Base-by-base conservation (phyloP, 2,329 filamentous ascomycete species). In the Aspergillus transmontanensis region DNA sequence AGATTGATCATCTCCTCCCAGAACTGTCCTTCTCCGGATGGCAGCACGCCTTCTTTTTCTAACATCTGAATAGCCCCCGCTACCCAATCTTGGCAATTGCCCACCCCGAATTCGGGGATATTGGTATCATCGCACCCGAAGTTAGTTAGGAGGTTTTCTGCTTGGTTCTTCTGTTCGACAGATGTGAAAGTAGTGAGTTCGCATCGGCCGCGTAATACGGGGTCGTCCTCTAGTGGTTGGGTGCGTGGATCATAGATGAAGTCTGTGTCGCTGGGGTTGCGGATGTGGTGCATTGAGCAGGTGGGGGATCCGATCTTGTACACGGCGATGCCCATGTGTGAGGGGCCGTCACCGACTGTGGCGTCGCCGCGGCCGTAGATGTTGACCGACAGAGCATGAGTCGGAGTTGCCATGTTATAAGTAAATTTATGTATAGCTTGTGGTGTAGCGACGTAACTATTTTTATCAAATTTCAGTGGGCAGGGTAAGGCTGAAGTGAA, bases 211-310 rank as follows among this genome's bases (percentile, higher is more conserved):
- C 46, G 59, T 16, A 70, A 54, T 11, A 69, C 60, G 0, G 69
- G 66, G 36, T 21, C 41, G 3, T 71, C 63, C 26, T 72, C 65
- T 1, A 70, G 62, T 2, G 63, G 66, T 26, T 72, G 68, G 11
- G 57, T 55, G 5, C 63, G 68, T 9, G 68, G 65, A 36, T 71
- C 63, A 16, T 71, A 71, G 60, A 71, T 61, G 56, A 70, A 71
- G 30, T 54, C 34, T 5, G 60, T 43, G 28, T 69, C 66, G 10
- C 26, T 64, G 28, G 65, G 64, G 36, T 66, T 69, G 51, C 69
- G 69, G 34, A 71, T 69, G 19, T 68, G 69, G 57, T 71, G 61
- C 54, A 71, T 67, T 62, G 68, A 60, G 63, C 69, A 69, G 36
- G 56, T 70, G 23, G 58, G 55, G n/a, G 68, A 66, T 46, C 63